phyloP scores from a whole-genome alignment of 805 yeast species.

The Torulaspora franciscae region DNA sequence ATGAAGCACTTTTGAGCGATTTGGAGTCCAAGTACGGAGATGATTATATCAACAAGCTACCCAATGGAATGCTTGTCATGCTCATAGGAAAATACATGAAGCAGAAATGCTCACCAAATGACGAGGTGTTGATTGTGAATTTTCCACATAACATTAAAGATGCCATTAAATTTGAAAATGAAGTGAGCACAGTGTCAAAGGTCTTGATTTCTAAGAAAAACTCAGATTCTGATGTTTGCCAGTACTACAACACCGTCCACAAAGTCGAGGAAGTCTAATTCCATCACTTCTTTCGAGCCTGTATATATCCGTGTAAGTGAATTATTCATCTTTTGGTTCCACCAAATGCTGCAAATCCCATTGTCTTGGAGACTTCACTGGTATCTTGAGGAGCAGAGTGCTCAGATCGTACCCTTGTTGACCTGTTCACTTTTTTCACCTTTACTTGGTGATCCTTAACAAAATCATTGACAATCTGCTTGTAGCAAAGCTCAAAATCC shows the following conservation, averaged over 20 bases:
- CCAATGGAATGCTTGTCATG: constrained; percentile 36
- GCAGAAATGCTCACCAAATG: constrained; percentile 32
- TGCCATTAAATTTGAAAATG: constrained; percentile 69
- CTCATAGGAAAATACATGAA: constrained; percentile 33
- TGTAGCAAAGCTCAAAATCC: constrained; percentile 43
- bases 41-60: constrained; percentile 29
- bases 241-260: constrained; percentile 63
- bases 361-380: constrained; percentile 37
- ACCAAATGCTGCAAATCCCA: constrained; percentile 62
- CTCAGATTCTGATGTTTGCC: constrained; percentile 45
- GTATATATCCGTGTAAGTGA: constrained; percentile 4
- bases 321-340: constrained; percentile 39
- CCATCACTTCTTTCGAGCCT: not conserved
- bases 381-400: constrained; percentile 12
- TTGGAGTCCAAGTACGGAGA: constrained; percentile 27
- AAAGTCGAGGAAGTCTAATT: constrained; percentile 38
- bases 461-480: constrained; percentile 34
- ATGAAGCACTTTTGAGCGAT: constrained; percentile 50
- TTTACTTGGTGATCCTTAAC: constrained; percentile 35
- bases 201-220: constrained; percentile 27
- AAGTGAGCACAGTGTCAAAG: constrained; percentile 47
- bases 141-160: constrained; percentile 62
- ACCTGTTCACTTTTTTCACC: constrained; percentile 26
- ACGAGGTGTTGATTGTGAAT: constrained; percentile 48
- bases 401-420: constrained; percentile 10